Evolutionary conservation across 2,329 filamentous ascomycete genomes (phyloP), one percentile per base, ranked within the genome.

Genomic region (Microcyclospora pomicola): DNA sequence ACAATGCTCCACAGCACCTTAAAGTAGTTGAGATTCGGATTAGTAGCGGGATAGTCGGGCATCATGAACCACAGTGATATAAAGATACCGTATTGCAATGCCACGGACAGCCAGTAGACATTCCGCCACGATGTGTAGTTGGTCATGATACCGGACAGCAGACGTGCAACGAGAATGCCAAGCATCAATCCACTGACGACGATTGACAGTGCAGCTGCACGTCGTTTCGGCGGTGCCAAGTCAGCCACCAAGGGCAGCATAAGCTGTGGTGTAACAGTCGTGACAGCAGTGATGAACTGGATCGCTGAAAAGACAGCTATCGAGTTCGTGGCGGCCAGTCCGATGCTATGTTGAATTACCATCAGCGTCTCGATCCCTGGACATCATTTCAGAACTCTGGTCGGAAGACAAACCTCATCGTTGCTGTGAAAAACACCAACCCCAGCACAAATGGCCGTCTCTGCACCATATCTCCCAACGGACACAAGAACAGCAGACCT

Each of bases 161-260:
- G 65, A 2, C 84, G 75, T 0, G 83, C 84, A 38, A 87, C 65
- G 2, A 92, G 68, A 45, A 91, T 74, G 12, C 83, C 83, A 1
- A 87, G 70, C 32, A 84, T 71, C 1, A 88, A 64, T 1, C 82
- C 83, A 0, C 79, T 83, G 2, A 82, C 77, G 6, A 87, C 78
- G 41, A 88, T 75, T 5, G 80, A 78, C 5, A 88, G 66, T 10
- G 79, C 75, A 16, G 75, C 72, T 1, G 81, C 80, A 10, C 80
- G 74, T 19, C 77, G 72, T 31, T 77, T 63, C 0, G 73, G 66
- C 0, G 82, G 81, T 0, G 83, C 82, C 13, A 88, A 75, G 50
- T 88, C 82, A 2, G 82, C 80, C 0, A 87, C 81, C 0, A 91
- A 65, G 0, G 83, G 83, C 12, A 91, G 75, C 80, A 91, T 84